Conservation (phyloP, 2,329 filamentous ascomycete species). For the Lomentospora prolificans region DNA sequence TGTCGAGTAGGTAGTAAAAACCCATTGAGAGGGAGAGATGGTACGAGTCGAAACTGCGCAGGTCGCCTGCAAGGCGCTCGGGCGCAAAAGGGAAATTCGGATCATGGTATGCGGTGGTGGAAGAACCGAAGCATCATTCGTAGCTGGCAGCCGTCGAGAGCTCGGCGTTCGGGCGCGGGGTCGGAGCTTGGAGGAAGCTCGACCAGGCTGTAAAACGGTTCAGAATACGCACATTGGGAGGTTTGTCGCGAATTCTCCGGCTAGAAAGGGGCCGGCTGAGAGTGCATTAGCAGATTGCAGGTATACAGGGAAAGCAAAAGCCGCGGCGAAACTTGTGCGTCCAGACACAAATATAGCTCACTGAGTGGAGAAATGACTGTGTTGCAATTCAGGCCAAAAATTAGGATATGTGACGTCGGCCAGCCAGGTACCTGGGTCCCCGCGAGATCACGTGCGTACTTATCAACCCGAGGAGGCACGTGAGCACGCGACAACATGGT, state of each 20-base stretch:
- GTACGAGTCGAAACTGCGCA: neutral
- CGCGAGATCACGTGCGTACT: neutral
- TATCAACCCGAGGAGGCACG: too few relatives aligned
- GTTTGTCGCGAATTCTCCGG: neutral
- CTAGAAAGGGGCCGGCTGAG: too few relatives aligned
- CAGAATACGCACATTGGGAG: neutral
- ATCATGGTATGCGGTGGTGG: neutral
- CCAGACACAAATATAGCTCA: neutral
- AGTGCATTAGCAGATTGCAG: too few relatives aligned
- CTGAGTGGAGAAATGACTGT: neutral
- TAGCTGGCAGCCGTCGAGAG: neutral
- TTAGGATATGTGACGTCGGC: conserved; percentile 1
- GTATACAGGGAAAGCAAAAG: neutral
- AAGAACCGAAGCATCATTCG: neutral
- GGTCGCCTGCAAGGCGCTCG: neutral
- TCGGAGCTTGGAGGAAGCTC: neutral
- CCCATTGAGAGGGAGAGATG: neutral
- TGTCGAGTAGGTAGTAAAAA: neutral
- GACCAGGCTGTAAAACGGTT: neutral
- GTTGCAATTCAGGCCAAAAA: conserved; percentile 1
- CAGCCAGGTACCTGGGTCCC: neutral
- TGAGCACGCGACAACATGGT: neutral
- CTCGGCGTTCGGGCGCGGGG: neutral
- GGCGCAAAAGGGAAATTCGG: neutral
- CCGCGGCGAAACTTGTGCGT: neutral